Evolutionary conservation across 768 basidiomycete genomes (phyloP), one percentile per base, ranked within the genome.

Genomic region (Gyrodon lividus): DNA sequence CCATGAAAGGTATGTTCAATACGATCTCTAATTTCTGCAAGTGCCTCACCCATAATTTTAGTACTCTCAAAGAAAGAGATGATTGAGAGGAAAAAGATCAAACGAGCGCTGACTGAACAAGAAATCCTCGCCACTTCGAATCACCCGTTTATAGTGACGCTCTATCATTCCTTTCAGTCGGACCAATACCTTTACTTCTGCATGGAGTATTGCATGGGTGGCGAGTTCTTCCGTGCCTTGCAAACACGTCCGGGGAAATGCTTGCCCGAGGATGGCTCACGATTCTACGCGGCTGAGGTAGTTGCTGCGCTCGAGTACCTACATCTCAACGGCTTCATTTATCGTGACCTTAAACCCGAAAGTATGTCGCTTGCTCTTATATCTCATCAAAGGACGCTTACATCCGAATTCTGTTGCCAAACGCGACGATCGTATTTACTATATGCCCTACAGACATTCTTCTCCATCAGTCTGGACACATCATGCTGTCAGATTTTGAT

Each of bases 81-180:
- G 96, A 95, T 99, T 70, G 93, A 96, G 74, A 85, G 97, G 62
- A 97, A 96, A 77, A 99, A 99, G 79, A 96, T 99, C 76, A 99
- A 99, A 71, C 85, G 97, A 55, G 97, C 96, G 8, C 69, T 99
- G 64, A 98, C 97, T 4, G 97, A 99, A 72, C 97, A 98, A 75
- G 97, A 98, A 72, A 99, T 99, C 59, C 81, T 99, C 38, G 96
- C 96, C 8, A 96, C 95, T 20, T 92, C 97, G 28, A 99, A 99
- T 65, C 97, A 98, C 68, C 97, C 97, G 1, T 99, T 99, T 79
- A 99, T 99, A 72, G 96, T 99, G 63, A 98, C 97, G 22, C 83
- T 99, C 33, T 90, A 98, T 72, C 97, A 99, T 72, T 98, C 96
- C 4, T 99, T 99, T 77, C 97, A 99, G 73, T 98, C 94, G 13